phyloP scores from a whole-genome alignment of 768 basidiomycete genomes.

The Auricularia sp. region DNA sequence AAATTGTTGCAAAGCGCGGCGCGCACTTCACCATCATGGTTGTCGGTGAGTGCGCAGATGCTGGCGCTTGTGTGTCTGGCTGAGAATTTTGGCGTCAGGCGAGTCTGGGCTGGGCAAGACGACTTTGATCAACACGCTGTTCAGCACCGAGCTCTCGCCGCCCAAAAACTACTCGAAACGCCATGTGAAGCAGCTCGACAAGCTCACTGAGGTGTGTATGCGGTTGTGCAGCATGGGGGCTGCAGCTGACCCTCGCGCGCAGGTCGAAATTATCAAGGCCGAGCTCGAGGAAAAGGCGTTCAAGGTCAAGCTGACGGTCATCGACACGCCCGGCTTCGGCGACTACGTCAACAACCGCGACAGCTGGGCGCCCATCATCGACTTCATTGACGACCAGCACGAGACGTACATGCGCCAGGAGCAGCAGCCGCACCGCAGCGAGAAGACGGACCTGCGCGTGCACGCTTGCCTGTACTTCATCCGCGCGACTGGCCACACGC shows the following conservation, averaged over 20 bases:
- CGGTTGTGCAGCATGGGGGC: not conserved
- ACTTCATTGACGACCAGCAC: slow-evolving; percentile 95
- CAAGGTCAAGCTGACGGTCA: slow-evolving; percentile 98
- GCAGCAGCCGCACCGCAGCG: slow-evolving; percentile 90
- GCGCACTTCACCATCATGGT: slow-evolving; percentile 99
- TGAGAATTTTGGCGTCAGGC: slow-evolving; percentile 35
- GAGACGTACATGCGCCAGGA: slow-evolving; percentile 96
- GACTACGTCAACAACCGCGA: slow-evolving; percentile 99
- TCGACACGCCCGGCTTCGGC: slow-evolving; percentile 97
- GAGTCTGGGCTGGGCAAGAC: slow-evolving; percentile 98
- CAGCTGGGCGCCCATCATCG: slow-evolving; percentile 95
- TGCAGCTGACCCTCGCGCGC: not conserved
- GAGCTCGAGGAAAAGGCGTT: slow-evolving; percentile 98
- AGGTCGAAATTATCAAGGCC: slow-evolving; percentile 95
- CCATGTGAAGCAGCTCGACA: slow-evolving; percentile 94
- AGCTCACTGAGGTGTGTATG: slow-evolving; percentile 70
- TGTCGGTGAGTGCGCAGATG: slow-evolving; percentile 54
- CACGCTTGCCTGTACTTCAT: slow-evolving; percentile 98
- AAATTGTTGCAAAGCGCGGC: slow-evolving; percentile 95
- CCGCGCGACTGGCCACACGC: slow-evolving; percentile 86
- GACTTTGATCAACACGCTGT: slow-evolving; percentile 96
- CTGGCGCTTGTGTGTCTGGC: not conserved
- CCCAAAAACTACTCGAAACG: slow-evolving; percentile 83
- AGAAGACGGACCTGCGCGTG: slow-evolving; percentile 91
- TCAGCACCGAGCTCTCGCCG: slow-evolving; percentile 91